Conservation (phyloP, 1,139 yeast genomes). For the Taphrina sp. region DNA sequence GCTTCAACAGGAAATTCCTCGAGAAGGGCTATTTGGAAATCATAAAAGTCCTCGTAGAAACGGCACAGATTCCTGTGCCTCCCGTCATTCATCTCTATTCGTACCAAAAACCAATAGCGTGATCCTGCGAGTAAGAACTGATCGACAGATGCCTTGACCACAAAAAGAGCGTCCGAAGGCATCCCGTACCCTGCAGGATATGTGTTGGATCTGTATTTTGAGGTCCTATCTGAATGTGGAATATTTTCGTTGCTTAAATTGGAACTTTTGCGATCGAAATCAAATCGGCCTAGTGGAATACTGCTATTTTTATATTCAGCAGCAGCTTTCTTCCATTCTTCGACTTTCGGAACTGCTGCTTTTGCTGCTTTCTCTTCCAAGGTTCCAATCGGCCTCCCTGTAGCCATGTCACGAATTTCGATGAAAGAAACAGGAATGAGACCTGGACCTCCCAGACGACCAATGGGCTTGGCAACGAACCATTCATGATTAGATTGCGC, state of each 20-base stretch:
- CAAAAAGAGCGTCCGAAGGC: constrained; percentile 42
- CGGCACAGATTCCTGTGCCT: constrained; percentile 71
- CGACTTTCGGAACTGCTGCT: constrained; percentile 82
- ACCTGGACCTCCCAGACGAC: constrained; percentile 95
- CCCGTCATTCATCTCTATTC: constrained; percentile 69
- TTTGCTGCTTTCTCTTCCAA: constrained; percentile 54
- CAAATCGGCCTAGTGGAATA: constrained; percentile 64
- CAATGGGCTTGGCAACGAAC: constrained; percentile 96
- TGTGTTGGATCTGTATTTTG: background rate
- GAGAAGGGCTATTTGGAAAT: constrained; percentile 78
- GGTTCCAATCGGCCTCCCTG: constrained; percentile 54
- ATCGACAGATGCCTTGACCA: constrained; percentile 64
- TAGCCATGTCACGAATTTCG: constrained; percentile 72
- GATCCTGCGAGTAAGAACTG: constrained; percentile 80
- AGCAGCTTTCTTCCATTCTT: constrained; percentile 89
- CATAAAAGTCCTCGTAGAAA: constrained; percentile 93
- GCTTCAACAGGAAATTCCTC: constrained; percentile 91
- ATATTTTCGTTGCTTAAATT: constrained; percentile 34
- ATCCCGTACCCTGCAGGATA: background rate
- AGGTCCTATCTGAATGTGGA: background rate
- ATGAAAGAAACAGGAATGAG: constrained; percentile 89
- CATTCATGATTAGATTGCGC: constrained; percentile 96
- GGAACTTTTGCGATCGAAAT: constrained; percentile 39
- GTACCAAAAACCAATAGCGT: constrained; percentile 81
- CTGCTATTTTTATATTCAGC: constrained; percentile 92